Evolutionary conservation across 73 alveolate species (phyloP), one percentile per base, ranked within the genome.

Genomic region (Paramecium caudatum): DNA sequence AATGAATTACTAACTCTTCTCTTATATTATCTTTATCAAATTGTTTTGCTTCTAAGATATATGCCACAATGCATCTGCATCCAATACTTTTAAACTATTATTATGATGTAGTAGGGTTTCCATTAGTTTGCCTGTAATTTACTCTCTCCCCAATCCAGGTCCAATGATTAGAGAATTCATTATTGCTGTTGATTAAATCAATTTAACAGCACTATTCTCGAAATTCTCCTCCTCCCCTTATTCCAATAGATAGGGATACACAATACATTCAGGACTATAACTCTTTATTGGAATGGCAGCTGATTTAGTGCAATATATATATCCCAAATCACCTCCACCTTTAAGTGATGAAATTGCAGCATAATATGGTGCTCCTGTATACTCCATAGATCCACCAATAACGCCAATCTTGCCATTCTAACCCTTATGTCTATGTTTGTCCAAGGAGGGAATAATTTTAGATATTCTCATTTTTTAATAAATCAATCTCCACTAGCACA

Each of bases 291-390:
- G 99, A 30, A 95, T 92, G 9, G 97, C 97, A 10, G 99, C 97
- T 49, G 95, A 96, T 74, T 91, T 91, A 32, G 98, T 93, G 47
- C 99, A 96, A 82, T 94, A 94, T 6, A 98, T 94, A 82, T 96
- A 98, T 55, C 98, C 94, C 39, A 98, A 84, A 92, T 98, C 99
- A 17, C 96, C 95, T 9, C 99, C 99, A 10, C 97, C 94, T 78
- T 94, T 95, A 62, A 98, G 90, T 13, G 98, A 62, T 2, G 99
- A 84, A 2, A 92, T 92, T 27, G 98, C 99, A 69, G 98, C 96
- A 88, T 98, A 98, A 90, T 82, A 98, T 4, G 99, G 99, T 13
- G 99, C 99, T 23, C 99, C 99, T 9, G 99, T 97, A 65, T 98
- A 98, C 80, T 98, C 99, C 37, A 94, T 65, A 3, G 98, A 97